Conservation (phyloP, 331 rosid species). For the Rhamnella rubrinervis region DNA sequence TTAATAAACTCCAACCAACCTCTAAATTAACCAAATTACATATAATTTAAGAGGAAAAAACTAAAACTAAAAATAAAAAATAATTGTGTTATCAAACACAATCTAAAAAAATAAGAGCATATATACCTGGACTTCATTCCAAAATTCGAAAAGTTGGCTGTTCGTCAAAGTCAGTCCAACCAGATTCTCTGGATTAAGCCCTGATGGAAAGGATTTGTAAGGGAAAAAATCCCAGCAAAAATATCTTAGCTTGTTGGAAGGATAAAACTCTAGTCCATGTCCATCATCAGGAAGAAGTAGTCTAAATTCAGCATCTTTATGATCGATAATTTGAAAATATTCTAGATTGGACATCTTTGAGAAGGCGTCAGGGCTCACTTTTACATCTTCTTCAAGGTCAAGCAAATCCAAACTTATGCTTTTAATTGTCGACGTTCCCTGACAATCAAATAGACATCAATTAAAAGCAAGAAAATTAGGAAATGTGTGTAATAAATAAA, state of each 20-base stretch:
- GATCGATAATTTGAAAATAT: not conserved
- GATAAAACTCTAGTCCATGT: not conserved
- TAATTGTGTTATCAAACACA: too few relatives aligned
- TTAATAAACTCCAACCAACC: too few relatives aligned
- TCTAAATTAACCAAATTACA: too few relatives aligned
- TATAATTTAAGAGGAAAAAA: too few relatives aligned
- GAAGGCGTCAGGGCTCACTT: not conserved
- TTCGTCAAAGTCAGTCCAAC: constrained; percentile 24
- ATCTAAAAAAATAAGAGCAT: not conserved
- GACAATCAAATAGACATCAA: too few relatives aligned
- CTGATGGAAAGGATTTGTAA: constrained; percentile 31
- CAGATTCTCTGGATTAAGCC: constrained; percentile 25
- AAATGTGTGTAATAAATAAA: too few relatives aligned
- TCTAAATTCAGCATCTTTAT: not conserved
- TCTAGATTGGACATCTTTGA: not conserved
- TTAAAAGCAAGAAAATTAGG: too few relatives aligned
- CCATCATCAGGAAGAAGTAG: not conserved
- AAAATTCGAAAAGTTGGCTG: constrained; percentile 22
- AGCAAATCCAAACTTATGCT: not conserved
- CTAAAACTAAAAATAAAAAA: too few relatives aligned
- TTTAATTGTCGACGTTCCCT: too few relatives aligned
- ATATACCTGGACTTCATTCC: constrained; percentile 22
- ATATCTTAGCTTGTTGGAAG: not conserved
- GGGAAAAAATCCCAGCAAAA: constrained; percentile 32
- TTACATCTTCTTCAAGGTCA: not conserved